Percentiles rank a stretch among this genome's conserved stretches.
These are phyloP conservation scores for Zygnema circumcarinatum DNA, from an alignment of 139 green algal genomes.

Conservation along the genomic window DNA sequence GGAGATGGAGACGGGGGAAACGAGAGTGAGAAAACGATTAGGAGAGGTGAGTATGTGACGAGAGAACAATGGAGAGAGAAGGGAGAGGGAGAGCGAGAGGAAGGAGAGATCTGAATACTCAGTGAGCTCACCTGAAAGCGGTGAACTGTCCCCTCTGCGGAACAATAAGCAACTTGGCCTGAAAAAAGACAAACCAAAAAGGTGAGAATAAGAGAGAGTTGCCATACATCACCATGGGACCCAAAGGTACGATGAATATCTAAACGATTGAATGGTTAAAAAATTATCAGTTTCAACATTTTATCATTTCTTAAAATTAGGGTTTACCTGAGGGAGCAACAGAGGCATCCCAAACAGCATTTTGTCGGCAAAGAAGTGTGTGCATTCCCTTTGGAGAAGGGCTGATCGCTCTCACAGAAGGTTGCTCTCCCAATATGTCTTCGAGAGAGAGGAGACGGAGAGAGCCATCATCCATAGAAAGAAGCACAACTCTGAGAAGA, in stretches of 20 bases:
- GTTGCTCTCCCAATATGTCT: background rate
- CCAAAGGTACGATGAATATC: background rate
- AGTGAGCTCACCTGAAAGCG: background rate
- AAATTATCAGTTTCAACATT: background rate
- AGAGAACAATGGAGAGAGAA: conserved; percentile 23
- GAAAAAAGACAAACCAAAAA: too few relatives aligned
- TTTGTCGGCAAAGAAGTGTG: background rate
- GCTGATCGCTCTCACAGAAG: background rate
- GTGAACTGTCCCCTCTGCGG: too few relatives aligned
- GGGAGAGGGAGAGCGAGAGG: conserved; percentile 20
- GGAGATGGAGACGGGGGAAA: background rate
- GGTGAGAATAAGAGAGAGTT: too few relatives aligned
- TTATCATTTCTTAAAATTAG: background rate
- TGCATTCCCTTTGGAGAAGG: background rate
- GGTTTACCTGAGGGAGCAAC: conserved; percentile 9
- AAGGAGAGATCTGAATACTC: background rate
- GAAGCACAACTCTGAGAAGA: background rate
- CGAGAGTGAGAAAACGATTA: background rate
- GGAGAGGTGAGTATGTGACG: background rate
- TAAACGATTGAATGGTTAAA: background rate
- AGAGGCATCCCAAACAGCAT: background rate
- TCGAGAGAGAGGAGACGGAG: background rate
- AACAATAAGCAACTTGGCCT: too few relatives aligned
- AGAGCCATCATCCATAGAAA: background rate
- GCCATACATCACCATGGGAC: background rate